phyloP scores from a whole-genome alignment of 2,329 filamentous ascomycete species.

The Penicillium sp. region DNA sequence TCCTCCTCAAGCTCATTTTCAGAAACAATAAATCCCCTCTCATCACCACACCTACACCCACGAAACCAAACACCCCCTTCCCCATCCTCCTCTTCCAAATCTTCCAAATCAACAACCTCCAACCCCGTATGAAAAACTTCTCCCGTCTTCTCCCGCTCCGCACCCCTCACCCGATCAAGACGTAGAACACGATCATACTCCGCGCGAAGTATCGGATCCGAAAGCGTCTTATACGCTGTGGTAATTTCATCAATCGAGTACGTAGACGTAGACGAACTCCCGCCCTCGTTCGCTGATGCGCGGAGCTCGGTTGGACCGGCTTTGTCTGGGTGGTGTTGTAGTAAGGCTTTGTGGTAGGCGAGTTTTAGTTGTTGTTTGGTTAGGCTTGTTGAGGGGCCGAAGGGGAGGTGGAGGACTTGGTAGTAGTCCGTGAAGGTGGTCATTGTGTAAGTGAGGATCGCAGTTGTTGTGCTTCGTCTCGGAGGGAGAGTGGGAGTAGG shows the following conservation, averaged over 20 bases:
- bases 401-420: slow-evolving; percentile 45
- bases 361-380: slow-evolving; percentile 52
- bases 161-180: slow-evolving; percentile 35
- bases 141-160: slow-evolving; percentile 32
- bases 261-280: too few species aligned
- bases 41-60: slow-evolving; percentile 63
- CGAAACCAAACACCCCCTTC: slow-evolving; percentile 54
- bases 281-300: too few species aligned
- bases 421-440: slow-evolving; percentile 38
- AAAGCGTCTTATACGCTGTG: slow-evolving; percentile 60
- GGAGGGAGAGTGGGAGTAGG: too few species aligned
- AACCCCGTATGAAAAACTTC: slow-evolving; percentile 55
- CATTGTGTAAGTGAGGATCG: slow-evolving; percentile 21
- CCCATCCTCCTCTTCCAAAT: slow-evolving; percentile 50
- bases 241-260: slow-evolving; percentile 65
- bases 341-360: slow-evolving; percentile 62
- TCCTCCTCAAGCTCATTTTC: slow-evolving; percentile 60
- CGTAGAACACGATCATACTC: slow-evolving; percentile 56
- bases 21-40: slow-evolving; percentile 57
- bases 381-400: slow-evolving; percentile 27
- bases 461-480: too few species aligned
- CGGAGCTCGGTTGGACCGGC: slow-evolving; percentile 22
- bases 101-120: slow-evolving; percentile 63
- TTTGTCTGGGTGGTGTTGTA: slow-evolving; percentile 65
- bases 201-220: slow-evolving; percentile 45